These are phyloP conservation scores for Phytopythium sindhum DNA, from an alignment of 352 stramenopile genomes.

Conservation along the genomic window DNA sequence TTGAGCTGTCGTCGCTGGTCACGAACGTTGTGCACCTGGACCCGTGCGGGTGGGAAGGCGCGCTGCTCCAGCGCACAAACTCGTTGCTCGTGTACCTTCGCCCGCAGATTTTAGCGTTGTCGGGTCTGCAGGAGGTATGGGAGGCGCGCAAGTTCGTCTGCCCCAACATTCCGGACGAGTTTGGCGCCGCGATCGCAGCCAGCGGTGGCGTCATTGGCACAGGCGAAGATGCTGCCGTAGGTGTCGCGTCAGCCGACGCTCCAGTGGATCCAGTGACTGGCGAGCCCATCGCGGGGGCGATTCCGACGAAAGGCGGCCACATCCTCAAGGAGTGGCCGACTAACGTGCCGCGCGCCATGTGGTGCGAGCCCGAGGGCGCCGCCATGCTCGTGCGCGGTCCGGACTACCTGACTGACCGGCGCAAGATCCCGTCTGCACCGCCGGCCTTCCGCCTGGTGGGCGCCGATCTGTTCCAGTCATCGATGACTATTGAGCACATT, in stretches of 20 bases:
- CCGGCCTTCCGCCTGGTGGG: conserved; percentile 66
- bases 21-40: conserved; percentile 73
- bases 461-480: conserved; percentile 60
- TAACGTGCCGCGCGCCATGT: conserved; percentile 65
- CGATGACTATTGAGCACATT: conserved; percentile 56
- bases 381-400: conserved; percentile 70
- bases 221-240: conserved; percentile 19
- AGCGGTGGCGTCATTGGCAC: conserved; percentile 10
- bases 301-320: neutral
- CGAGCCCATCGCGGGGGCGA: neutral
- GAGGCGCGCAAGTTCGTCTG: conserved; percentile 75
- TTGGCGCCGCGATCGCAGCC: conserved; percentile 38
- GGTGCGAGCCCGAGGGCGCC: conserved; percentile 56
- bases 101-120: conserved; percentile 55
- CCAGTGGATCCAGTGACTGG: conserved; percentile 13
- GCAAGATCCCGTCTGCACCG: conserved; percentile 69
- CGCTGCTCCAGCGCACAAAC: conserved; percentile 57
- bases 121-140: conserved; percentile 65
- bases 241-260: conserved; percentile 4
- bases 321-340: conserved; percentile 44
- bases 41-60: conserved; percentile 59
- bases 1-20: conserved; percentile 58
- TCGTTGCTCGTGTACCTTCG: conserved; percentile 52
- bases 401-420: conserved; percentile 63
- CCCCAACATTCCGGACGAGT: conserved; percentile 61